A percentile compares a stretch with the other conserved stretches of the same genome.
Evolutionary conservation across 805 yeast species (phyloP).

Genomic region (Saccharomycopsis oosterbeekiorum): DNA sequence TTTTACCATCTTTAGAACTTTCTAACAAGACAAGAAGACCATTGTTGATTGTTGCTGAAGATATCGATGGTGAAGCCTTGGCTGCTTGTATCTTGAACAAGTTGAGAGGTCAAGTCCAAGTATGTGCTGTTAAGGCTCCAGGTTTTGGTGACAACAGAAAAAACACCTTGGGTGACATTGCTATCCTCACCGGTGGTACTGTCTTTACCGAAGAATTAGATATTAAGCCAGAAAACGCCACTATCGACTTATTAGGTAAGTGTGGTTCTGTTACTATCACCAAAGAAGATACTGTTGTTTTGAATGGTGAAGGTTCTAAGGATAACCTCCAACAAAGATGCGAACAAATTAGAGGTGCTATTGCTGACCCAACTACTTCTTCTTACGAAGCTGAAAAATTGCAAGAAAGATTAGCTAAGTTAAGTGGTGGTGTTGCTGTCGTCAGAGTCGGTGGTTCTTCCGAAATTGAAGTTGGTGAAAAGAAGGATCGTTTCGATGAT

Average conservation of each 20-base stretch:
- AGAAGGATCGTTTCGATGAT: conserved; percentile 98
- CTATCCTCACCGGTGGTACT: conserved; percentile 90
- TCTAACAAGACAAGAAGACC: conserved; percentile 93
- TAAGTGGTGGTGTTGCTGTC: conserved; percentile 98
- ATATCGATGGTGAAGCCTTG: conserved; percentile 94
- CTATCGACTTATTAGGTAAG: conserved; percentile 80
- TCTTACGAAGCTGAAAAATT: conserved; percentile 95
- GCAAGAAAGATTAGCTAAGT: conserved; percentile 94
- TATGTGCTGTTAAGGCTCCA: conserved; percentile 95
- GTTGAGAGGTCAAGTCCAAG: conserved; percentile 96
- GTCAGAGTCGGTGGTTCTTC: conserved; percentile 95
- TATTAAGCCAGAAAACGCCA: conserved; percentile 90
- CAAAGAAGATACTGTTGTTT: conserved; percentile 88
- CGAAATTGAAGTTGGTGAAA: conserved; percentile 97
- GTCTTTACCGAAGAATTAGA: conserved; percentile 81
- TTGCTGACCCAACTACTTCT: conserved; percentile 58
- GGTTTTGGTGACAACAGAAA: conserved; percentile 99
- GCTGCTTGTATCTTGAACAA: conserved; percentile 97
- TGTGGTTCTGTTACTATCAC: conserved; percentile 88
- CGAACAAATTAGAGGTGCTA: conserved; percentile 82
- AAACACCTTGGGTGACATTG: conserved; percentile 91
- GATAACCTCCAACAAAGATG: conserved; percentile 75
- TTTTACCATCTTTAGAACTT: conserved; percentile 85
- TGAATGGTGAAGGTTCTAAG: conserved; percentile 87
- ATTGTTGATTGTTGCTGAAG: conserved; percentile 87